Evolutionary conservation across 2,329 filamentous ascomycete genomes (phyloP).

Genomic region (Amauroascus verrucosus): DNA sequence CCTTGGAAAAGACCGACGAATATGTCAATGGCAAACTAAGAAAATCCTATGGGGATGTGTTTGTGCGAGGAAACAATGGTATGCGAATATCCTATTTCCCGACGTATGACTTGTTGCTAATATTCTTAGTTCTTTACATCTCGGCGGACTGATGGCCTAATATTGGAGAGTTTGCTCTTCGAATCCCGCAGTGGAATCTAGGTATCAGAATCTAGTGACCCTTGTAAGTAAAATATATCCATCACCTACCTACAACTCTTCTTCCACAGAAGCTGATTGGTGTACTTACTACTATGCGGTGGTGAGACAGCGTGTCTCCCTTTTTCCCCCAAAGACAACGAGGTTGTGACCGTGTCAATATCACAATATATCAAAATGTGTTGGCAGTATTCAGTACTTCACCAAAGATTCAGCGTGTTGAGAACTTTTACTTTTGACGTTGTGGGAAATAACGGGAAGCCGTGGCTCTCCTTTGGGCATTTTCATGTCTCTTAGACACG

Average conservation of each 20-base stretch:
- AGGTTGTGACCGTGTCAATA: no score
- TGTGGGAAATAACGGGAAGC: no score
- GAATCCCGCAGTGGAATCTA: neutral
- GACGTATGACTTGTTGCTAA: neutral
- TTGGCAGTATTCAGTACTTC: no score
- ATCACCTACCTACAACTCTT: neutral
- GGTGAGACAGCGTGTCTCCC: no score
- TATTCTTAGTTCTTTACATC: slow-evolving; percentile 15
- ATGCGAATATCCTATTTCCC: slow-evolving; percentile 12
- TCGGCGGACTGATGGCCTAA: slow-evolving; percentile 11
- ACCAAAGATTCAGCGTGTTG: no score
- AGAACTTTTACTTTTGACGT: no score
- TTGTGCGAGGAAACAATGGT: slow-evolving; percentile 96
- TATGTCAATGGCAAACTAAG: slow-evolving; percentile 75
- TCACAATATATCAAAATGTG: neutral
- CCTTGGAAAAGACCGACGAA: slow-evolving; percentile 89
- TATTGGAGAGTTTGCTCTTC: neutral
- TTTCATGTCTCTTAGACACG: no score
- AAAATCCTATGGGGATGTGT: slow-evolving; percentile 83
- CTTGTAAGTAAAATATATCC: neutral
- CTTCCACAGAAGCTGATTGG: neutral
- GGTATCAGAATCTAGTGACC: neutral
- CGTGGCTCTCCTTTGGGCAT: no score
- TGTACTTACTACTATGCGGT: no score
- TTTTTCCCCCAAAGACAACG: no score